These are phyloP conservation scores for Backusella circina DNA, from an alignment of 192 early-diverging fungal species.

Conservation along the genomic window DNA sequence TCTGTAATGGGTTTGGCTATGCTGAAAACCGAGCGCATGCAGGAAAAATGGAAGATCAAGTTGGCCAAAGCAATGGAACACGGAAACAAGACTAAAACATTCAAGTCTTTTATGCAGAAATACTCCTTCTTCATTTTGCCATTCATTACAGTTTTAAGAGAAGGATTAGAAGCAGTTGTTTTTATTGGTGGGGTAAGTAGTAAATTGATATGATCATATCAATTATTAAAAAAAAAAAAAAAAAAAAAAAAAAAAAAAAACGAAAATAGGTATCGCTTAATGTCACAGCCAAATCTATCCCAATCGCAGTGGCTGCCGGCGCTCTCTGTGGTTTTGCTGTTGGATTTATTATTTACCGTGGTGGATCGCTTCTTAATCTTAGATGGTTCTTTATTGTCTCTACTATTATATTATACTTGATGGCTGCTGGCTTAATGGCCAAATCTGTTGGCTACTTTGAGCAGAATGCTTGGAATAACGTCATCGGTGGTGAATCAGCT, in stretches of 20 bases:
- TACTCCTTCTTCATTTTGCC: constrained; percentile 82
- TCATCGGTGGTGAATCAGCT: constrained; percentile 63
- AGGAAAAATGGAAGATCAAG: constrained; percentile 70
- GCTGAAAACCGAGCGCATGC: constrained; percentile 66
- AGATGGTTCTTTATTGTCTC: constrained; percentile 77
- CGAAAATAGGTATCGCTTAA: constrained; percentile 53
- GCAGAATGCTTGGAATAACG: constrained; percentile 57
- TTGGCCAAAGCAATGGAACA: constrained; percentile 32
- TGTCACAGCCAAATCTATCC: constrained; percentile 64
- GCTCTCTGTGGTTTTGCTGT: constrained; percentile 61
- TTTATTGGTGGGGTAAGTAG: constrained; percentile 80
- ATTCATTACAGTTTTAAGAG: constrained; percentile 80
- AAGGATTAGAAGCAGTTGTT: constrained; percentile 87
- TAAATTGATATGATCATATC: not conserved
- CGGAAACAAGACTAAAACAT: constrained; percentile 6
- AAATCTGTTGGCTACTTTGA: constrained; percentile 66
- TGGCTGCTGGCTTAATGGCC: constrained; percentile 79
- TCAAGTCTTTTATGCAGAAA: constrained; percentile 44
- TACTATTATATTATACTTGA: constrained; percentile 71
- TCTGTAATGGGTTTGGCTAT: constrained; percentile 82
- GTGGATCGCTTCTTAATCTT: constrained; percentile 64
- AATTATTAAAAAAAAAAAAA: not conserved
- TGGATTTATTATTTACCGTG: constrained; percentile 73
- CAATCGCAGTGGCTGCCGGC: constrained; percentile 75
- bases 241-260: not conserved